Percentiles rank a stretch among this genome's conserved stretches.
These are phyloP conservation scores for Alternaria gaisen DNA, from an alignment of 2,329 filamentous ascomycete genomes.

Conservation along the genomic window DNA sequence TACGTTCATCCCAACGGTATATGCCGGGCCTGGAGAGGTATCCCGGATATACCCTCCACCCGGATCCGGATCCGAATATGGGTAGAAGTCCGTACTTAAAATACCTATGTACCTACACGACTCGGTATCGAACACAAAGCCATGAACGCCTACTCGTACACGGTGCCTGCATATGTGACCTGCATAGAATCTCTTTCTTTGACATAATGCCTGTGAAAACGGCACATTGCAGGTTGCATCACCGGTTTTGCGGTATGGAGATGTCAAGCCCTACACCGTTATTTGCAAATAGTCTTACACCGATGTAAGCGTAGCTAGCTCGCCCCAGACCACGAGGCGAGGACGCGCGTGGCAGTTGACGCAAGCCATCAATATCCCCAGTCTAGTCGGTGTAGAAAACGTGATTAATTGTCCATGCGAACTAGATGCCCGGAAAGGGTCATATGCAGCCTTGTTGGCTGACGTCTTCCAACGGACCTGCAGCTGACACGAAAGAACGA, in stretches of 20 bases:
- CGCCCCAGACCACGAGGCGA: conserved; percentile 11
- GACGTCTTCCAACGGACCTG: conserved; percentile 28
- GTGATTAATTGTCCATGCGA: conserved; percentile 34
- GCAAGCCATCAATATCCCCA: conserved; percentile 8
- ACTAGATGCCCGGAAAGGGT: conserved; percentile 16
- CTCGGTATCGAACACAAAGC: not conserved
- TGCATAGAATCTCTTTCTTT: conserved; percentile 2
- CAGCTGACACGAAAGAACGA: conserved; percentile 34
- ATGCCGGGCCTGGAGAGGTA: conserved; percentile 1
- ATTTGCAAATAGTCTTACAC: conserved; percentile 7
- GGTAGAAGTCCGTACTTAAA: not conserved
- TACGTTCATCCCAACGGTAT: not conserved
- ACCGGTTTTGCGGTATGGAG: not conserved
- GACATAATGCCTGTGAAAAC: not conserved
- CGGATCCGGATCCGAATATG: not conserved
- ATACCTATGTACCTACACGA: not conserved
- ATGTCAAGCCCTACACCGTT: conserved; percentile 4
- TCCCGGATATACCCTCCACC: conserved; percentile 5
- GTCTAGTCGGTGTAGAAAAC: conserved; percentile 16
- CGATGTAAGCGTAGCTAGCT: conserved; percentile 13
- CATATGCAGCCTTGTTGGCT: conserved; percentile 16
- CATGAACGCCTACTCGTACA: not conserved
- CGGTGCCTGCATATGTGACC: conserved; percentile 19
- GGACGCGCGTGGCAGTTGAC: conserved; percentile 5
- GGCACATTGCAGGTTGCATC: conserved; percentile 1